These are phyloP conservation scores for Hysterangium stoloniferum DNA, from an alignment of 768 basidiomycete species.

Conservation along the genomic window DNA sequence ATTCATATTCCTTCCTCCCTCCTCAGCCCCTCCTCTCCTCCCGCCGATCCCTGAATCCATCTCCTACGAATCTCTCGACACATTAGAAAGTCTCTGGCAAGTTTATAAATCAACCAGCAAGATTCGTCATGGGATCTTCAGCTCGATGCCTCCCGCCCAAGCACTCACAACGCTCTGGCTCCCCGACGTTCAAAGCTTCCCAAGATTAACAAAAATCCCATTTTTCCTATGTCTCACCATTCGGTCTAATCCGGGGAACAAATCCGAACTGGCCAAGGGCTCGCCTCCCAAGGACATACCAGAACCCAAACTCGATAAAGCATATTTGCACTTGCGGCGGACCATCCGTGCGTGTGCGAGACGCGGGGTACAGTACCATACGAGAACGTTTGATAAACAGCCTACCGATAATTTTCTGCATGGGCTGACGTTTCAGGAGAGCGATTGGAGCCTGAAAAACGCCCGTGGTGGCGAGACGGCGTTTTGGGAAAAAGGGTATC, in stretches of 20 bases:
- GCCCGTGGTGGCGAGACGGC: not conserved
- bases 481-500: constrained; percentile 6
- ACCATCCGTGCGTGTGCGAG: not conserved
- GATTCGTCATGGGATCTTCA: constrained; percentile 2
- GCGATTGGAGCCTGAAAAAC: not conserved
- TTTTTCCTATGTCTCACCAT: constrained; percentile 1
- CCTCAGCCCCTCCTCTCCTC: constrained; percentile 2
- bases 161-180: not conserved
- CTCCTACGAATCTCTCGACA: not conserved
- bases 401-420: constrained; percentile 6
- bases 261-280: not conserved
- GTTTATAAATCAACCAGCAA: not conserved
- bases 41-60: not conserved
- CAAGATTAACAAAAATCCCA: constrained; percentile 1
- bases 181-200: not conserved
- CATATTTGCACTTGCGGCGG: not conserved
- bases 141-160: not conserved
- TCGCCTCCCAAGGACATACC: too few species aligned
- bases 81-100: not conserved
- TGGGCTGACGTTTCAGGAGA: not conserved
- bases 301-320: constrained; percentile 2
- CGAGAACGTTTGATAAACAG: not conserved
- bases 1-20: constrained; percentile 9
- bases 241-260: not conserved
- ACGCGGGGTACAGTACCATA: not conserved